Percentiles rank a stretch among this genome's conserved stretches.
Evolutionary conservation across 257 asterid species (phyloP).

Genomic region (Solanum lycopersicoides): DNA sequence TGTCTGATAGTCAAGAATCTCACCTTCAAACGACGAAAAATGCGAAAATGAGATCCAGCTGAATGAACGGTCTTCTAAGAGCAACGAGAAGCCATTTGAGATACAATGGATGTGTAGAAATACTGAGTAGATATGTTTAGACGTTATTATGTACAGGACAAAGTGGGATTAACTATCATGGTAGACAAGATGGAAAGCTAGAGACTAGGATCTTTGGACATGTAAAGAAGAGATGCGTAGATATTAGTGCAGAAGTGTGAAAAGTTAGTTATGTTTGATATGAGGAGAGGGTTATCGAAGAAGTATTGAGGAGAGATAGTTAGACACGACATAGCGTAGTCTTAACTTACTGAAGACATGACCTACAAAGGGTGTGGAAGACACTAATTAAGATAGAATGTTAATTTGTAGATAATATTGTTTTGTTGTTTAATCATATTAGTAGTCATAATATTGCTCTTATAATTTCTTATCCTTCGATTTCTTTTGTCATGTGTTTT

Average conservation of each 20-base stretch:
- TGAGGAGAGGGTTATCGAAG: fast-evolving
- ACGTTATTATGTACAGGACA: background rate
- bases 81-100: background rate
- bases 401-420: background rate
- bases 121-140: background rate
- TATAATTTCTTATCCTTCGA: background rate
- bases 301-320: background rate
- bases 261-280: background rate
- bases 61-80: background rate
- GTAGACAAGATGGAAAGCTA: background rate
- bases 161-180: background rate
- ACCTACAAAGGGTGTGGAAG: background rate
- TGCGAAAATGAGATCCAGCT: background rate
- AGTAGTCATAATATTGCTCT: background rate
- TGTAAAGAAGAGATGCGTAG: background rate
- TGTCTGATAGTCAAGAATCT: background rate
- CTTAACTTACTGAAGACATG: background rate
- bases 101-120: too few species aligned
- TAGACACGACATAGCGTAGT: background rate
- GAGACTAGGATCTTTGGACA: background rate
- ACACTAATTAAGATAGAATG: background rate
- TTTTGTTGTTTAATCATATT: background rate
- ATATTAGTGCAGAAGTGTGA: background rate
- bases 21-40: background rate
- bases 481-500: background rate